Evolutionary conservation across 1,284 basidiomycete species (phyloP).

Genomic region (Tausonia pullulans): DNA sequence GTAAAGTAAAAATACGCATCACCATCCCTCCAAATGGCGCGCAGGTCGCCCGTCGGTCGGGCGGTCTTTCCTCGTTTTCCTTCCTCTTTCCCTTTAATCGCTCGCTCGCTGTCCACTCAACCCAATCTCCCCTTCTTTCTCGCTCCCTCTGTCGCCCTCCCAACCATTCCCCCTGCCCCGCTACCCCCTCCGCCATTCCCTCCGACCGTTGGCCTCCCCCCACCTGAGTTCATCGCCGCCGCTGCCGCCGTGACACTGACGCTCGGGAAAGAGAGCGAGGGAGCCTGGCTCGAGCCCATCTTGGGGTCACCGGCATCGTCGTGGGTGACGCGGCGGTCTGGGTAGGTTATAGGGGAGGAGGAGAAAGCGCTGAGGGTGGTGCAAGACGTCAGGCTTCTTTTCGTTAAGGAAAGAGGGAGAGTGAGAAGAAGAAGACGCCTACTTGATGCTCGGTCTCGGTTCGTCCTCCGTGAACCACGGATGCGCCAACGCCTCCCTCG

Average conservation of each 20-base stretch:
- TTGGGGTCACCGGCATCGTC: conserved; percentile 32
- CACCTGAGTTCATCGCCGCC: conserved; percentile 3
- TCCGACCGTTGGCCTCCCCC: background rate
- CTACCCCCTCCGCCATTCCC: background rate
- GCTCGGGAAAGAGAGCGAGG: conserved; percentile 6
- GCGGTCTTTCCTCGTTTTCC: no score
- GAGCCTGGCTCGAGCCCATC: conserved; percentile 11
- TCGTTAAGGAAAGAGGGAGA: background rate
- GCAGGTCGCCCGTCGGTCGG: no score
- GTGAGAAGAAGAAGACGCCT: conserved; percentile 16
- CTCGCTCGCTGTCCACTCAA: background rate
- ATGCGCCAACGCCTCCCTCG: conserved; percentile 68
- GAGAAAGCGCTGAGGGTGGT: conserved; percentile 29
- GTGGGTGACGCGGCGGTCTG: conserved; percentile 40
- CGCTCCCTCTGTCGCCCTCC: conserved; percentile 1
- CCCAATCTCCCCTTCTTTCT: conserved; percentile 10
- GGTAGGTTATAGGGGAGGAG: conserved; percentile 36
- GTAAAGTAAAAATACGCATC: no score
- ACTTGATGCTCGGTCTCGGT: conserved; percentile 35
- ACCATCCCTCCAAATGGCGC: no score
- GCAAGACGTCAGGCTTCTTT: background rate
- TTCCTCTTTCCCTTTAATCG: no score
- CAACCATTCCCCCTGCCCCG: conserved; percentile 6
- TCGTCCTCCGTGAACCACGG: conserved; percentile 41
- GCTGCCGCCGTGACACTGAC: conserved; percentile 2